Percentiles rank a stretch among this genome's conserved stretches.
These are phyloP conservation scores for Pseudogymnoascus destructans DNA, from an alignment of 2,329 filamentous ascomycete species.

Conservation along the genomic window DNA sequence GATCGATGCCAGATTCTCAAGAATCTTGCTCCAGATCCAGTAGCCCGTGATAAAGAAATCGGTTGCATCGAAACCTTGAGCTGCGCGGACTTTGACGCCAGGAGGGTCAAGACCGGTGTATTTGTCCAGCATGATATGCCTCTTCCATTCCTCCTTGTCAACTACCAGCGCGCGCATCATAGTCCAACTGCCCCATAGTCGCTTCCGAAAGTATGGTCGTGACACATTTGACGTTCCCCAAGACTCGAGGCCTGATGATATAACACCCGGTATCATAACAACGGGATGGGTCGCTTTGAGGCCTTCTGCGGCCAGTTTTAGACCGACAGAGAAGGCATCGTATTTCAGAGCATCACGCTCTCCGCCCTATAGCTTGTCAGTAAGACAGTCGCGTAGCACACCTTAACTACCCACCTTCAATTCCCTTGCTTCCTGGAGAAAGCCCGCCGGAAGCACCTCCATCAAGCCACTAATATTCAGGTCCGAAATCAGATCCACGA, in stretches of 20 bases:
- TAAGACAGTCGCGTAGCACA: conserved; percentile 11
- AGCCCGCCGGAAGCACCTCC: conserved; percentile 74
- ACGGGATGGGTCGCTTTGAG: conserved; percentile 73
- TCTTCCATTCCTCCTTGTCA: conserved; percentile 91
- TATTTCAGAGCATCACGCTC: conserved; percentile 83
- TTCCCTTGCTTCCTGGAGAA: conserved; percentile 76
- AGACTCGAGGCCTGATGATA: conserved; percentile 90
- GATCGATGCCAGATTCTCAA: conserved; percentile 90
- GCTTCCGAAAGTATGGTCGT: conserved; percentile 81
- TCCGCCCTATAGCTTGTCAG: conserved; percentile 45
- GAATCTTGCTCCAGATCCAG: conserved; percentile 94
- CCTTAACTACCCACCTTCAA: conserved; percentile 47
- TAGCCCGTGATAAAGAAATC: conserved; percentile 89
- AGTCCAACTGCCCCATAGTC: conserved; percentile 94
- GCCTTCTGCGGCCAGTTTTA: conserved; percentile 71
- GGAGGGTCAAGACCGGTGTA: conserved; percentile 82
- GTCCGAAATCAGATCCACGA: conserved; percentile 51
- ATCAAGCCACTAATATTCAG: conserved; percentile 73
- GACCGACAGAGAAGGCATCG: conserved; percentile 84
- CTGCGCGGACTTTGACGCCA: conserved; percentile 76
- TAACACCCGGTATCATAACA: conserved; percentile 95
- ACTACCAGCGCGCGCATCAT: conserved; percentile 95
- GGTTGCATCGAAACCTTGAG: conserved; percentile 92
- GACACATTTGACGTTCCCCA: conserved; percentile 85
- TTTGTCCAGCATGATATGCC: conserved; percentile 93